Conservation (phyloP, 2,329 filamentous ascomycete genomes). For the Thyridium curvatum region DNA sequence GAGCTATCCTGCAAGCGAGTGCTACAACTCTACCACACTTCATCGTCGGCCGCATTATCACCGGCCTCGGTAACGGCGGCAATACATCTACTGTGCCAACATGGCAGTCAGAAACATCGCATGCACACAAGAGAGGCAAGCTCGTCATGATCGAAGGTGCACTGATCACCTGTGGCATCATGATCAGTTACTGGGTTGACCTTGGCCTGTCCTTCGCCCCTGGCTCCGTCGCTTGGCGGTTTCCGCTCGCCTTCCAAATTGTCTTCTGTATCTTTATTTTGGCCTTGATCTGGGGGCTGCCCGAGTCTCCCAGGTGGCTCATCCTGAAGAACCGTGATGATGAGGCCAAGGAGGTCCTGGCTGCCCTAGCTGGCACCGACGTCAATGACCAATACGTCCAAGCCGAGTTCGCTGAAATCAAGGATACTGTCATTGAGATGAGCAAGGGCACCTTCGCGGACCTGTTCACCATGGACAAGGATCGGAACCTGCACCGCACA, state of each 20-base stretch:
- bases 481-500: too few relatives aligned
- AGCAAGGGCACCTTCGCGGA: too few relatives aligned
- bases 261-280: conserved; percentile 54
- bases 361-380: conserved; percentile 14
- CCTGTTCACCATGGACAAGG: too few relatives aligned
- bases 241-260: conserved; percentile 53
- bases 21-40: conserved; percentile 32
- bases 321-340: conserved; percentile 34
- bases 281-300: conserved; percentile 41
- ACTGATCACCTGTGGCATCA: conserved; percentile 50
- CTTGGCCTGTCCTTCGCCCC: conserved; percentile 49
- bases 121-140: conserved; percentile 51
- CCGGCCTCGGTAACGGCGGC: conserved; percentile 33
- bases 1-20: conserved; percentile 31
- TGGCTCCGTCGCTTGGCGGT: conserved; percentile 48
- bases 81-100: conserved; percentile 42
- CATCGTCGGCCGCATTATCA: conserved; percentile 37
- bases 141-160: conserved; percentile 57
- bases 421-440: not conserved
- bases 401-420: conserved; percentile 20
- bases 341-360: conserved; percentile 29
- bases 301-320: conserved; percentile 44
- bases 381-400: conserved; percentile 16
- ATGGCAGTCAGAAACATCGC: conserved; percentile 55
- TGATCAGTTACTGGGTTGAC: conserved; percentile 55